Conservation (phyloP, 2,329 filamentous ascomycete species). For the Sclerotinia sclerotiorum region DNA sequence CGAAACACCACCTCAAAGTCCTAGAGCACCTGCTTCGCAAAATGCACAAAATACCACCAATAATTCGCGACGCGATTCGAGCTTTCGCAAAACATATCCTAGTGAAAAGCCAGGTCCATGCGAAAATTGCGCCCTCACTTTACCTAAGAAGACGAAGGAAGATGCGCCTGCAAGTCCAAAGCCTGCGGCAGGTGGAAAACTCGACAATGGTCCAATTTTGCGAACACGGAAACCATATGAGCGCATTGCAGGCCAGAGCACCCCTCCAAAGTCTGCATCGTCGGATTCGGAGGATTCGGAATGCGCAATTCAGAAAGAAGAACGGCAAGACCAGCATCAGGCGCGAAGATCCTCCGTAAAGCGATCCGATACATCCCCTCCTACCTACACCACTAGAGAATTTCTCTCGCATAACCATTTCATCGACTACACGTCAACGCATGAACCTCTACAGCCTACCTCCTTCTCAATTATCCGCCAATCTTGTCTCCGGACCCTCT, state of each 20-base stretch:
- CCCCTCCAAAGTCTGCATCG: slow-evolving; percentile 37
- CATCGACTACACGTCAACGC: slow-evolving; percentile 67
- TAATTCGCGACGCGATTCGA: slow-evolving; percentile 53
- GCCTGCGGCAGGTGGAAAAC: slow-evolving; percentile 16
- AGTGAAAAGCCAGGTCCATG: slow-evolving; percentile 65
- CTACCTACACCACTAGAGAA: slow-evolving; percentile 44
- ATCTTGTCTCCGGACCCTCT: slow-evolving; percentile 65
- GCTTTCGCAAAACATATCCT: slow-evolving; percentile 63
- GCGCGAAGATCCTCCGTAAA: slow-evolving; percentile 19
- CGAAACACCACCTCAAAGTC: slow-evolving; percentile 60
- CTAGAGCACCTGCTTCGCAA: slow-evolving; percentile 45
- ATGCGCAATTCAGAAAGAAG: slow-evolving; percentile 29
- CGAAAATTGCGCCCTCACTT: slow-evolving; percentile 66
- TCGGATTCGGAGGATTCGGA: slow-evolving; percentile 38
- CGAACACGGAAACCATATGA: slow-evolving; percentile 61
- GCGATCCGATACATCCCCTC: slow-evolving; percentile 34
- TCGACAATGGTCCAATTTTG: slow-evolving; percentile 52
- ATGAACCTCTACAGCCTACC: slow-evolving; percentile 60
- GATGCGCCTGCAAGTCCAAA: slow-evolving; percentile 26
- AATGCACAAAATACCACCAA: slow-evolving; percentile 31
- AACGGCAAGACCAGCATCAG: slow-evolving; percentile 27
- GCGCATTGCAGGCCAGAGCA: slow-evolving; percentile 48
- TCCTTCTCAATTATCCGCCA: slow-evolving; percentile 67
- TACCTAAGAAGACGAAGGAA: slow-evolving; percentile 51
- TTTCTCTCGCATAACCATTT: slow-evolving; percentile 60